phyloP scores from a whole-genome alignment of 345 rosid species.

The Balakata baccata region DNA sequence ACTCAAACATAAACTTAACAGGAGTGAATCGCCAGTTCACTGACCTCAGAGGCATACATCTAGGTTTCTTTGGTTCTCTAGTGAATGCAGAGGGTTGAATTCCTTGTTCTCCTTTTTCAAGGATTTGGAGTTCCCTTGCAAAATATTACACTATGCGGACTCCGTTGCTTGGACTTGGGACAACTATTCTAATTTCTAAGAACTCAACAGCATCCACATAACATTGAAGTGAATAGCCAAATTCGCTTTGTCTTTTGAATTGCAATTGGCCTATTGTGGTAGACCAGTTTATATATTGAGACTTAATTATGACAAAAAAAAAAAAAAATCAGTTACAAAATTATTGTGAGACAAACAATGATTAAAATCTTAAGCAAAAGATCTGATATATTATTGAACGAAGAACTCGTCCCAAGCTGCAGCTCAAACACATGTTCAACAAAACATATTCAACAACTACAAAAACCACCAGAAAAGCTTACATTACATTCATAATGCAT shows the following conservation, averaged over 20 bases:
- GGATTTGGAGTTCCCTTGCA: too few species aligned
- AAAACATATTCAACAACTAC: conserved; percentile 19
- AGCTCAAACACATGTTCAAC: conserved; percentile 3
- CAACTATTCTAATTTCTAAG: too few species aligned
- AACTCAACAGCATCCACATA: not conserved
- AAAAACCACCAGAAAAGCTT: conserved; percentile 12
- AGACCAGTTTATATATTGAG: not conserved
- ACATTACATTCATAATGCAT: not conserved
- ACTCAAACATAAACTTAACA: too few species aligned
- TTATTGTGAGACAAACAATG: not conserved
- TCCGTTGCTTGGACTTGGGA: too few species aligned
- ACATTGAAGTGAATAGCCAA: not conserved
- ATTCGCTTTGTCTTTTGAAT: not conserved
- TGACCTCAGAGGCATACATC: too few species aligned
- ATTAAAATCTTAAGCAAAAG: conserved; percentile 8
- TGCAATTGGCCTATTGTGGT: not conserved
- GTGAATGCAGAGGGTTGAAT: too few species aligned
- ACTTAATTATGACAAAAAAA: not conserved
- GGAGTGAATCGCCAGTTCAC: too few species aligned
- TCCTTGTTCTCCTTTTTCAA: too few species aligned
- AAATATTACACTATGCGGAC: too few species aligned
- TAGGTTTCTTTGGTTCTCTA: too few species aligned
- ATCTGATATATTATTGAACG: conserved; percentile 20
- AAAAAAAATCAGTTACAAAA: not conserved
- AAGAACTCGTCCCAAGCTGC: conserved; percentile 3